A percentile compares a stretch with the other conserved stretches of the same genome.
These are phyloP conservation scores for Ailanthus altissimus DNA, from an alignment of 345 rosid species.

Conservation along the genomic window DNA sequence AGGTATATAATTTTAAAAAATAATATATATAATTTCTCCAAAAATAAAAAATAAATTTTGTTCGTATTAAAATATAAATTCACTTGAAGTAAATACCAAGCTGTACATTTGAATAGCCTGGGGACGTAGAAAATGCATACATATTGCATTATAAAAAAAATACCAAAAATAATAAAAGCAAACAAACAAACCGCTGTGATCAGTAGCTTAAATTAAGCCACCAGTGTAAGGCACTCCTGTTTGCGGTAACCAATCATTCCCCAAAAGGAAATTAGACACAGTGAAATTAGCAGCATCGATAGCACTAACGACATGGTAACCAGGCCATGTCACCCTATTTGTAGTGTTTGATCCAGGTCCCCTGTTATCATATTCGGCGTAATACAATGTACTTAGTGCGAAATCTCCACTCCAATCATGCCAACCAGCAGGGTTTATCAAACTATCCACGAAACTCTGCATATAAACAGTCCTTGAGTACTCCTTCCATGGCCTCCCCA, in stretches of 20 bases:
- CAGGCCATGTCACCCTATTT: slow-evolving; percentile 65
- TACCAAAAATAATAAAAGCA: background rate
- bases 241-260: slow-evolving; percentile 65
- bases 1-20: too few species aligned
- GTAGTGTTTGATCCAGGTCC: slow-evolving; percentile 68
- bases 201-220: slow-evolving; percentile 32
- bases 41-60: too few species aligned
- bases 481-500: slow-evolving; percentile 92
- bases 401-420: slow-evolving; percentile 61
- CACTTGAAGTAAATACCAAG: slow-evolving; percentile 18
- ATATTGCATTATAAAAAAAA: background rate
- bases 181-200: slow-evolving; percentile 17
- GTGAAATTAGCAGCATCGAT: slow-evolving; percentile 76
- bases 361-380: slow-evolving; percentile 63
- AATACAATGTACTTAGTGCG: slow-evolving; percentile 65
- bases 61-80: too few species aligned
- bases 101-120: slow-evolving; percentile 9
- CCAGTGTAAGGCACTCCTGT: slow-evolving; percentile 59
- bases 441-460: slow-evolving; percentile 49
- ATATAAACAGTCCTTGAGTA: slow-evolving; percentile 71
- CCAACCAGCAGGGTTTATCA: slow-evolving; percentile 78
- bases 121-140: slow-evolving; percentile 16
- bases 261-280: slow-evolving; percentile 52
- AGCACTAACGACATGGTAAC: slow-evolving; percentile 58
- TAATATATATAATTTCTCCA: too few species aligned